Evolutionary conservation across 192 early-diverging fungal genomes (phyloP).

Genomic region (Allomyces arbusculus): DNA sequence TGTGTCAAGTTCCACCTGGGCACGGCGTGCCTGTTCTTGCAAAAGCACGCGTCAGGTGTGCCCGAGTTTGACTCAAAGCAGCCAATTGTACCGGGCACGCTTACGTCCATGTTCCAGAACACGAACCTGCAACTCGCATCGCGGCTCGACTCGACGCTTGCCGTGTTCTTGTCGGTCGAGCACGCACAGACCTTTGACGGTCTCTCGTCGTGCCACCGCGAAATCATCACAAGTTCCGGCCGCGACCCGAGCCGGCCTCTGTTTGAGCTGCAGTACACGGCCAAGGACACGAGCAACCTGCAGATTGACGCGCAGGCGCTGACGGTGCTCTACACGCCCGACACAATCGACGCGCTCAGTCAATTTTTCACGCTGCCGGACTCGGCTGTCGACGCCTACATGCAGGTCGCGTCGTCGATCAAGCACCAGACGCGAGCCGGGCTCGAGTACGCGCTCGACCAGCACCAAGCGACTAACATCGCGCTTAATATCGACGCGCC

Average conservation of each 20-base stretch:
- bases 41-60: neutral
- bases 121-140: neutral
- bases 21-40: neutral
- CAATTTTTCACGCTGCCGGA: conserved; percentile 69
- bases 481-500: conserved; percentile 93
- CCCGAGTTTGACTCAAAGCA: too few relatives aligned
- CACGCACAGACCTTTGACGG: too few relatives aligned
- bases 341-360: conserved; percentile 46
- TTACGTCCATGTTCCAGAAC: neutral
- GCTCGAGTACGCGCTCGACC: conserved; percentile 61
- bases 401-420: conserved; percentile 54
- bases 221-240: too few relatives aligned
- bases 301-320: conserved; percentile 70
- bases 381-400: conserved; percentile 48
- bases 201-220: too few relatives aligned
- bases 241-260: neutral
- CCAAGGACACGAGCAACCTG: conserved; percentile 13
- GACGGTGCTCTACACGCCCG: conserved; percentile 73
- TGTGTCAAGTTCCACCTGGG: neutral
- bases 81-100: neutral
- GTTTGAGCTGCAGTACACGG: conserved; percentile 18
- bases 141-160: neutral
- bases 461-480: conserved; percentile 76
- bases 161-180: neutral
- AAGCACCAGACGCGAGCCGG: conserved; percentile 74